Evolutionary conservation across 352 stramenopile genomes (phyloP), one percentile per base, ranked within the genome.

Genomic region (Phytophthora crassamura): DNA sequence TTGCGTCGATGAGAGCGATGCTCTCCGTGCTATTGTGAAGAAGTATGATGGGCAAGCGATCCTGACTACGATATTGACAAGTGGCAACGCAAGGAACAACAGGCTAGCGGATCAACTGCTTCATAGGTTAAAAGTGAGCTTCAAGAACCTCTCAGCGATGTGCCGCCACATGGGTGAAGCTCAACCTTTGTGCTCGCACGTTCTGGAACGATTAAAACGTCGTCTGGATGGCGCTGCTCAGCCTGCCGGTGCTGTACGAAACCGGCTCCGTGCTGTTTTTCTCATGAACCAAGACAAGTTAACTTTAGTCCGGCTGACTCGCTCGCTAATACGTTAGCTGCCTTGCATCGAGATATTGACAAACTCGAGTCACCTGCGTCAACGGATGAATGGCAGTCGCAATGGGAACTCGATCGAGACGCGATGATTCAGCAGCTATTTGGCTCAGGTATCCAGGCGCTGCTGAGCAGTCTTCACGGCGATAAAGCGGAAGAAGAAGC

Each of bases 271-370:
- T 5, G 38, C 50, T 39, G 7, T 58, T 47, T 10, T 58, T n/a
- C 3, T 18, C 20, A 58, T 41, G 20, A 58, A 48, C n/a, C n/a
- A n/a, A n/a, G n/a, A n/a, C n/a, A n/a, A n/a, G n/a, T n/a, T n/a
- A n/a, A n/a, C n/a, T n/a, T n/a, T n/a, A n/a, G n/a, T n/a, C n/a
- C n/a, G n/a, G n/a, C n/a, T n/a, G n/a, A n/a, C n/a, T n/a, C n/a
- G n/a, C n/a, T n/a, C n/a, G n/a, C n/a, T 14, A n/a, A 22, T 7
- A 4, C 18, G 28, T 36, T 58, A 16, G 50, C 35, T n/a, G 36
- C 28, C 25, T 46, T 58, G 50, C 36, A 58, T 39, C 50, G 22
- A 30, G 50, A 58, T 30, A 28, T 58, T 28, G 50, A 58, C 22
- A 4, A 15, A 15, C 4, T 58, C 0, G 20, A 25, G 9, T 7